These are phyloP conservation scores for Arctostaphylos glauca DNA, from an alignment of 148 eudicot genomes.

Conservation along the genomic window DNA sequence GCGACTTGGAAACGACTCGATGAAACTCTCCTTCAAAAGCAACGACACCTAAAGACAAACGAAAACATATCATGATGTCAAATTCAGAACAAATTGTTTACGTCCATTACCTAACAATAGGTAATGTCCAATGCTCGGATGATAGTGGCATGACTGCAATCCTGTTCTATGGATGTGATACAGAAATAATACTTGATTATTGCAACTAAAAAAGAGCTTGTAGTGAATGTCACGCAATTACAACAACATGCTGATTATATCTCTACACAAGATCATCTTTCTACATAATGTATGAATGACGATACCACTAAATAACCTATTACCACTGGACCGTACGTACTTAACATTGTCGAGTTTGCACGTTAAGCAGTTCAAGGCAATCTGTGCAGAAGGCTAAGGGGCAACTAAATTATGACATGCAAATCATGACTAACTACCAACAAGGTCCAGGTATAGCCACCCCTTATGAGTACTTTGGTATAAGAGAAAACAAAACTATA, in stretches of 20 bases:
- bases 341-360: background rate
- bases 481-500: background rate
- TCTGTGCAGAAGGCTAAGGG: background rate
- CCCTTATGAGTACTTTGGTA: background rate
- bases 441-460: background rate
- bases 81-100: background rate
- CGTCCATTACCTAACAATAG: background rate
- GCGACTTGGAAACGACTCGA: slow-evolving; percentile 78
- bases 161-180: background rate
- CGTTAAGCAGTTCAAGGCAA: background rate
- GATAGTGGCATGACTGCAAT: background rate
- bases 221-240: background rate
- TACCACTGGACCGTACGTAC: background rate
- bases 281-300: background rate
- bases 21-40: slow-evolving; percentile 90
- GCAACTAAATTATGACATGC: background rate
- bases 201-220: background rate
- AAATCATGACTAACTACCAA: slow-evolving; percentile 3
- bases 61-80: background rate
- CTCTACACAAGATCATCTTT: background rate
- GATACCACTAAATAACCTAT: background rate
- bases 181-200: background rate
- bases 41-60: slow-evolving; percentile 66
- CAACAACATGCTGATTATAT: background rate
- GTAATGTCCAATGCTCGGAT: background rate